Evolutionary conservation across 164 flowering plant species (phyloP), one percentile per base, ranked within the genome.

Genomic region (Platanus orientalis): DNA sequence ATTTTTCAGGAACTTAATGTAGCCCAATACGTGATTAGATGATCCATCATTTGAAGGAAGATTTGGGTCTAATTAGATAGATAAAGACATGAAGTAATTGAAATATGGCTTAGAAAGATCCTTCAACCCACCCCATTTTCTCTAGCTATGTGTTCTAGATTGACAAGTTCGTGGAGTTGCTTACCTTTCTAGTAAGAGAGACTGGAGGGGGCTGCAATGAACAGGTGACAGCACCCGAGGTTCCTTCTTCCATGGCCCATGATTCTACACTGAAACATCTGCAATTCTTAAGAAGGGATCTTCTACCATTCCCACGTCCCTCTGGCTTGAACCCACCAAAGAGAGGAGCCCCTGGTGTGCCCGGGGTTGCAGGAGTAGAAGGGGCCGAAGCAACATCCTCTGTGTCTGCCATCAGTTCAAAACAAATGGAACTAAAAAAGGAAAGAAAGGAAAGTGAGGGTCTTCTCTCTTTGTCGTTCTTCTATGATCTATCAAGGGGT

Each of bases 301-400:
- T 77, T 54, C 65, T 69, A 24, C 51, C 52, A 58, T 54, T 63
- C 9, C 54, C 11, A 39, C 58, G 68, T 60, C 75, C 66, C 10
- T 73, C 72, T 57, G 62, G 53, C 64, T 54, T 74, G 51, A 77
- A 77, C 29, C 83, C 83, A 62, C 80, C 82, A 68, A 83, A 87
- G 29, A 87, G 83, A 25, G 89, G 87, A 63, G 78, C 84, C 45
- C 88, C 85, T 36, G 84, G 82, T 23, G 89, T 83, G 54, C 83
- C 81, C 57, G 85, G 87, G 7, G 86, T 81, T 13, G 54, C 81
- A 30, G 89, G 89, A 10, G 89, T 79, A 40, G 85, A 80, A 56
- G 84, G 84, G 14, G 75, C 72, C 40, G 89, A 77, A 23, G 70
- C 71, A 60, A 58, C 72, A 51, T 78, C 85, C 49, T 80, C 76